phyloP scores from a whole-genome alignment of 2,329 filamentous ascomycete genomes.

The Colletotrichum sp. region DNA sequence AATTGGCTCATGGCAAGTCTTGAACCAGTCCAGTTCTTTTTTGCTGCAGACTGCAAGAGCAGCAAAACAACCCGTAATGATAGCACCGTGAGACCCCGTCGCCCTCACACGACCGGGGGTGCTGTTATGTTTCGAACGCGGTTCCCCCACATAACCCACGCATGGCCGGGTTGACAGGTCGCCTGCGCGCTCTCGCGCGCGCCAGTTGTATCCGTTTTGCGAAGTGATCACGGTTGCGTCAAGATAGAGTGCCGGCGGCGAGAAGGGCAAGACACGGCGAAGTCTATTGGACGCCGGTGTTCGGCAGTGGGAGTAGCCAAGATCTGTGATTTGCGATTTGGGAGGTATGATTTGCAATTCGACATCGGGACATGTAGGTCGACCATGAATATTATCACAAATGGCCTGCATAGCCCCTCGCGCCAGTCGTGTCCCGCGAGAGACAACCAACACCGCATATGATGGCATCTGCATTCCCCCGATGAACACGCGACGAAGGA shows the following conservation, averaged over 20 bases:
- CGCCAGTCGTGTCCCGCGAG: neutral
- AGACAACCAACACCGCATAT: neutral
- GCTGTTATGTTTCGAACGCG: slow-evolving; percentile 6
- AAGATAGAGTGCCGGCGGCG: neutral
- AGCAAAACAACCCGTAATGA: neutral
- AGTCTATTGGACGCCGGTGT: neutral
- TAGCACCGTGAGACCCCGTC: neutral
- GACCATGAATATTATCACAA: neutral
- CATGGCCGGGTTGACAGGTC: neutral
- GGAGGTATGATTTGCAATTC: neutral
- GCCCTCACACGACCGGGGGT: neutral
- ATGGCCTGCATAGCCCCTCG: neutral
- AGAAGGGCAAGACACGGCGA: neutral
- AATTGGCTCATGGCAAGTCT: neutral
- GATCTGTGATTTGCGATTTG: neutral
- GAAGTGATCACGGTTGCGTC: neutral
- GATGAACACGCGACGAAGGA: neutral
- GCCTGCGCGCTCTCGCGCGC: neutral
- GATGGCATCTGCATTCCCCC: neutral
- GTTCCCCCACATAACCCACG: neutral
- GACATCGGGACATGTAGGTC: neutral
- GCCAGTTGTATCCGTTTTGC: neutral
- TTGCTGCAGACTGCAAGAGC: neutral
- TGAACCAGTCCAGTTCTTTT: neutral
- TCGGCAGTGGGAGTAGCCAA: neutral